phyloP scores from a whole-genome alignment of 192 early-diverging fungal species.

The Coemansia sp. region DNA sequence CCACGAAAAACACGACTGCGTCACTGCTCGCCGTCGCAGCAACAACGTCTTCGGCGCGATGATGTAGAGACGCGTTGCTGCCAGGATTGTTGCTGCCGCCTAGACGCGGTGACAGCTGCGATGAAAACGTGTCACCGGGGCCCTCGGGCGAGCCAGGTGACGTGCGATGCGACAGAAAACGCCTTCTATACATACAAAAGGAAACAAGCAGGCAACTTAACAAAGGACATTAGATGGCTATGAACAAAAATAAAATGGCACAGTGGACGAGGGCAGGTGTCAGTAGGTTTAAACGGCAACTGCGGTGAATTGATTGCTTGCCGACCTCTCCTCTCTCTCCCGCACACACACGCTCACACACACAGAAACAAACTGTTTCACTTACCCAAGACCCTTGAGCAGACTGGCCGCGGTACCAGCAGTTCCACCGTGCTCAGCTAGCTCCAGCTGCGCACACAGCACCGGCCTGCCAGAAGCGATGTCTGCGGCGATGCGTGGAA shows the following conservation, averaged over 20 bases:
- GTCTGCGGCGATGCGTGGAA: slow-evolving; percentile 26
- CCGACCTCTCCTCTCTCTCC: too few relatives aligned
- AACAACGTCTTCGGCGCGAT: slow-evolving; percentile 15
- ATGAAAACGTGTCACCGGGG: neutral
- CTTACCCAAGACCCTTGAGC: slow-evolving; percentile 55
- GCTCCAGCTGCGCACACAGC: slow-evolving; percentile 25
- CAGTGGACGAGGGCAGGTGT: too few relatives aligned
- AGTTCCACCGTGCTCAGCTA: slow-evolving; percentile 32
- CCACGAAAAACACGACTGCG: slow-evolving; percentile 36
- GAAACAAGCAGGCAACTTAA: neutral
- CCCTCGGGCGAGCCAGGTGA: slow-evolving; percentile 2
- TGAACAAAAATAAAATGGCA: neutral
- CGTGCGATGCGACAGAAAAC: slow-evolving; percentile 32
- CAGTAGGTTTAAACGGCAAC: too few relatives aligned
- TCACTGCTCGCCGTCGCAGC: slow-evolving; percentile 24
- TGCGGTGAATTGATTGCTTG: too few relatives aligned
- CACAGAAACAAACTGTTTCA: neutral
- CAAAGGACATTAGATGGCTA: neutral
- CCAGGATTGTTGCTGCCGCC: neutral
- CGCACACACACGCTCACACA: neutral
- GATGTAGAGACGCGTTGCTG: neutral
- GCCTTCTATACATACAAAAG: slow-evolving; percentile 21
- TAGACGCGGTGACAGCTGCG: neutral
- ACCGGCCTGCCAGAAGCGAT: slow-evolving; percentile 17
- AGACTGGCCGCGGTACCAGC: slow-evolving; percentile 29